phyloP scores from a whole-genome alignment of 331 rosid species.

The Acacia concinna region DNA sequence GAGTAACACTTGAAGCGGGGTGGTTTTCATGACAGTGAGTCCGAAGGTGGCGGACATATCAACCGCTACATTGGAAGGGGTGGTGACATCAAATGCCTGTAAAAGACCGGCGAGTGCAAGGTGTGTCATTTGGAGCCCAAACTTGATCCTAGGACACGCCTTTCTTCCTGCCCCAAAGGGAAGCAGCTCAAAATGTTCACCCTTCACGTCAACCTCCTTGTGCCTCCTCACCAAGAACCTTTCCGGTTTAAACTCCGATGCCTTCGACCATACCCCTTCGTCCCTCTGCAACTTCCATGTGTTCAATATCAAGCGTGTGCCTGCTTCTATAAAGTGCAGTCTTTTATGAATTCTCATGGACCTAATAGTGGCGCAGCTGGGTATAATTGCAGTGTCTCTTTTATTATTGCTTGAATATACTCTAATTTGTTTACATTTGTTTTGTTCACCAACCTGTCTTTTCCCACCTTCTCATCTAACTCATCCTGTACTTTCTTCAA shows the following conservation, averaged over 20 bases:
- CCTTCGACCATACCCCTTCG: constrained; percentile 49
- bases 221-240: constrained; percentile 47
- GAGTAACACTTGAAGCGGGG: constrained; percentile 46
- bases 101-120: constrained; percentile 45
- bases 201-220: constrained; percentile 41
- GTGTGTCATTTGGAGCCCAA: constrained; percentile 44
- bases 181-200: constrained; percentile 48
- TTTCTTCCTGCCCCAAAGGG: constrained; percentile 63
- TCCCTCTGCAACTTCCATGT: constrained; percentile 60
- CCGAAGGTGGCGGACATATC: constrained; percentile 51
- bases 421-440: constrained; percentile 40
- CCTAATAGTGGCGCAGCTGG: constrained; percentile 39
- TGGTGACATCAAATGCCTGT: constrained; percentile 48
- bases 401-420: constrained; percentile 49
- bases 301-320: constrained; percentile 48
- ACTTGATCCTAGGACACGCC: constrained; percentile 45
- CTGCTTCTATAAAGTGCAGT: constrained; percentile 47
- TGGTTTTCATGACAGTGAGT: constrained; percentile 37
- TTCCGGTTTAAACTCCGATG: constrained; percentile 51
- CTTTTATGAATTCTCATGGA: constrained; percentile 36
- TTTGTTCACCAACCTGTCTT: constrained; percentile 38
- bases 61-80: constrained; percentile 25
- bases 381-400: constrained; percentile 49
- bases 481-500: constrained; percentile 48
- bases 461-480: constrained; percentile 42